A percentile compares a stretch with the other conserved stretches of the same genome.
These are phyloP conservation scores for Posidonia oceanica DNA, from an alignment of 116 monocot species.

Conservation along the genomic window DNA sequence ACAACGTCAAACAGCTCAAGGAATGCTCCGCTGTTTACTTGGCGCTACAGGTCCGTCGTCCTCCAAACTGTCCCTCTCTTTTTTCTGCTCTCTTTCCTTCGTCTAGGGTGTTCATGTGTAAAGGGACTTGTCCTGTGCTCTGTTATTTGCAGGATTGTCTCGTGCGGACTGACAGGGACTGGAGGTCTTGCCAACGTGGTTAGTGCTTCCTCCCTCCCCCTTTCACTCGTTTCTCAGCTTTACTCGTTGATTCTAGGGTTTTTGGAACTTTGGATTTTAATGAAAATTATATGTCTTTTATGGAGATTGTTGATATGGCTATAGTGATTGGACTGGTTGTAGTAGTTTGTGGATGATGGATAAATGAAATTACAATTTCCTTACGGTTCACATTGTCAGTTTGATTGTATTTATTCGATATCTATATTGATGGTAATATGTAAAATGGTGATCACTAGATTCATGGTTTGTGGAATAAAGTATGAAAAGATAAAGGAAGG, in stretches of 20 bases:
- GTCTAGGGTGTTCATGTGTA: neutral
- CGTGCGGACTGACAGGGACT: constrained; percentile 53
- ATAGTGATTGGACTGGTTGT: no score
- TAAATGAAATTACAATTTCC: no score
- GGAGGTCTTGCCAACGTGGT: constrained; percentile 81
- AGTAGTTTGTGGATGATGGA: no score
- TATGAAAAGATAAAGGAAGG: no score
- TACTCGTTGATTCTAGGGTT: neutral
- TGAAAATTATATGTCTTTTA: no score
- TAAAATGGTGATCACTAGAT: no score
- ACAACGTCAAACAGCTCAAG: constrained; percentile 89
- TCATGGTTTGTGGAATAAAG: no score
- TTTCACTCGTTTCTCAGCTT: neutral
- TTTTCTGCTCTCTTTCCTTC: neutral
- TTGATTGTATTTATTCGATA: no score
- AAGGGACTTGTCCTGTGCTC: neutral
- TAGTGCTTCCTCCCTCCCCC: neutral
- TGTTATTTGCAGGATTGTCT: constrained; percentile 68
- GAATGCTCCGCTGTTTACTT: constrained; percentile 84
- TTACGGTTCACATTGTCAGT: no score
- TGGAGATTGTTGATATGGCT: no score
- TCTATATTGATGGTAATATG: no score
- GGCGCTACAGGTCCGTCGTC: constrained; percentile 45
- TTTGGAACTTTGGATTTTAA: no score
- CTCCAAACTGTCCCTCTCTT: neutral